Percentiles rank a stretch among this genome's conserved stretches.
These are phyloP conservation scores for Solanum lycopersicoides DNA, from an alignment of 257 asterid genomes.

Conservation along the genomic window DNA sequence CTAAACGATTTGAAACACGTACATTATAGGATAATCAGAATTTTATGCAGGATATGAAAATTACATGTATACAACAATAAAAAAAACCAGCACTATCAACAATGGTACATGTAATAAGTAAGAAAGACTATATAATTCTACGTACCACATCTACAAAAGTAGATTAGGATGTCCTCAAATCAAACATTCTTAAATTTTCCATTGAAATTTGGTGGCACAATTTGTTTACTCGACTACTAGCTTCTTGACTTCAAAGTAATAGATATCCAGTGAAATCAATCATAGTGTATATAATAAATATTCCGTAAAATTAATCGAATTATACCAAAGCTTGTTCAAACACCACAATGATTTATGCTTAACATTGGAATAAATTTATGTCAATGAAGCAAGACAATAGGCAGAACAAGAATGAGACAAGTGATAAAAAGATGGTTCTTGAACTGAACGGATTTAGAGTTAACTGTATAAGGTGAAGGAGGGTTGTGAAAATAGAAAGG, in stretches of 20 bases:
- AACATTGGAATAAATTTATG: background rate
- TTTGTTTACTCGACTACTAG: background rate
- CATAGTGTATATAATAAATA: too few species aligned
- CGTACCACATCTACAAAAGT: background rate
- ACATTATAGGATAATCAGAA: background rate
- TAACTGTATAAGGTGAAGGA: slow-evolving; percentile 22
- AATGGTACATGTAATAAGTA: background rate
- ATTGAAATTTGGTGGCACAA: background rate
- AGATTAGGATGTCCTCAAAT: background rate
- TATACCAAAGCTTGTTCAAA: background rate
- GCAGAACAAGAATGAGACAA: background rate
- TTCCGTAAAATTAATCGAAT: background rate
- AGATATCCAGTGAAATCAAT: too few species aligned
- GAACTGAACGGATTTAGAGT: slow-evolving; percentile 15
- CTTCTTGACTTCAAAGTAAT: background rate
- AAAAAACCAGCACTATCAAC: background rate
- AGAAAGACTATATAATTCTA: background rate
- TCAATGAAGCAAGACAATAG: slow-evolving; percentile 6
- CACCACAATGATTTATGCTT: background rate
- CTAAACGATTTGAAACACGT: background rate
- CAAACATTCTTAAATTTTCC: background rate
- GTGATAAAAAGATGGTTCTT: slow-evolving; percentile 3
- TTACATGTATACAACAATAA: background rate
- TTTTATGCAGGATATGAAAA: background rate
- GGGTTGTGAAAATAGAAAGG: slow-evolving; percentile 39